phyloP scores from a whole-genome alignment of 2,329 filamentous ascomycete species.

The Clarireedia paspali region DNA sequence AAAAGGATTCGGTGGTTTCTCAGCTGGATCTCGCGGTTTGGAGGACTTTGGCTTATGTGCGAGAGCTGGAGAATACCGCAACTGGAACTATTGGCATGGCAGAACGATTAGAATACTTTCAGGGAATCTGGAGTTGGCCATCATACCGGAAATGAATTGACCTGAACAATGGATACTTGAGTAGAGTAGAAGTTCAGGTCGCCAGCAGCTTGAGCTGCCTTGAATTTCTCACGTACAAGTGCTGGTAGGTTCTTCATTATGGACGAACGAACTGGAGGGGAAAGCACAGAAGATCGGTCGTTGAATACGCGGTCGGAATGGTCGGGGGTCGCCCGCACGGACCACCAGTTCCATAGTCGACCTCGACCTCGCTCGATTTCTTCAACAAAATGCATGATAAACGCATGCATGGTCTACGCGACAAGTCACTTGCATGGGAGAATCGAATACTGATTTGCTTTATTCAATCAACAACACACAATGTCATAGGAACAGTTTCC shows the following conservation, averaged over 20 bases:
- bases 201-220: slow-evolving; percentile 21
- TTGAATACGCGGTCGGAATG: neutral
- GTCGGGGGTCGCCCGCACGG: neutral
- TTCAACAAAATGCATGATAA: too few species aligned
- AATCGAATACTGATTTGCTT: too few species aligned
- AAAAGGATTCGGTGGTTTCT: slow-evolving; percentile 53
- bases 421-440: too few species aligned
- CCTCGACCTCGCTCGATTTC: too few species aligned
- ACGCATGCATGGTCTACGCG: too few species aligned
- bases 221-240: slow-evolving; percentile 24
- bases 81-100: slow-evolving; percentile 51
- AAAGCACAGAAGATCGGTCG: neutral
- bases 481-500: too few species aligned
- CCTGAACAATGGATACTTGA: slow-evolving; percentile 24
- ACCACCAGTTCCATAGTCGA: too few species aligned
- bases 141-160: slow-evolving; percentile 22
- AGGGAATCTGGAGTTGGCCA: neutral
- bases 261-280: neutral
- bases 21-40: slow-evolving; percentile 20
- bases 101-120: neutral
- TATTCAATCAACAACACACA: too few species aligned
- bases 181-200: slow-evolving; percentile 26
- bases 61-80: slow-evolving; percentile 62
- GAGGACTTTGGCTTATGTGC: slow-evolving; percentile 55
- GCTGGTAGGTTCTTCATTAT: slow-evolving; percentile 17